Percentiles rank a stretch among this genome's conserved stretches.
Conservation (phyloP, 345 rosid species). For the Draba incana region DNA sequence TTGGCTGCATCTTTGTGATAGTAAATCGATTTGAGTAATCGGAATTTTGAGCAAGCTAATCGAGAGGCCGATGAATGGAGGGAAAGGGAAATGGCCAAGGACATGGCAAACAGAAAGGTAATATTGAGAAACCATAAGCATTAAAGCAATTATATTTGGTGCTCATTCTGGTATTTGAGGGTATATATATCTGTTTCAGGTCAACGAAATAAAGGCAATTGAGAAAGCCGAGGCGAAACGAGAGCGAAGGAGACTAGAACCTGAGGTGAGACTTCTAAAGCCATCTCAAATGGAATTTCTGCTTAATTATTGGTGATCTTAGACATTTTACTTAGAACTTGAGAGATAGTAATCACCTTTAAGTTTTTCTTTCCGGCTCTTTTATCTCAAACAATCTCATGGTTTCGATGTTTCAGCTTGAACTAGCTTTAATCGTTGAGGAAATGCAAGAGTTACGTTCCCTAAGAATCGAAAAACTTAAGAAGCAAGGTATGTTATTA, state of each 20-base stretch:
- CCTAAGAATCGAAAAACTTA: constrained; percentile 77
- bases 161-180: constrained; percentile 19
- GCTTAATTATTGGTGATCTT: neutral
- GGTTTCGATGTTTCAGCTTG: constrained; percentile 63
- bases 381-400: constrained; percentile 2
- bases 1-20: neutral
- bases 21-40: neutral
- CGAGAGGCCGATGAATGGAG: constrained; percentile 90
- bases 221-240: constrained; percentile 84
- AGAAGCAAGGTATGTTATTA: constrained; percentile 73
- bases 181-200: constrained; percentile 46
- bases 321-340: neutral
- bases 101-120: constrained; percentile 77
- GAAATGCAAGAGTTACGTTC: constrained; percentile 83
- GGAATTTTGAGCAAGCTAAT: constrained; percentile 55
- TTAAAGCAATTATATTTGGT: constrained; percentile 5
- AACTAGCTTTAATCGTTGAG: constrained; percentile 81
- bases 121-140: neutral
- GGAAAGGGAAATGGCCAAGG: constrained; percentile 86
- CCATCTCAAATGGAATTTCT: neutral
- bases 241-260: constrained; percentile 76
- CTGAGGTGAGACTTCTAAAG: constrained; percentile 64
- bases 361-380: neutral
- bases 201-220: constrained; percentile 89
- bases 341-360: neutral